These are phyloP conservation scores for Ramichloridium luteum DNA, from an alignment of 2,329 filamentous ascomycete species.

Conservation along the genomic window DNA sequence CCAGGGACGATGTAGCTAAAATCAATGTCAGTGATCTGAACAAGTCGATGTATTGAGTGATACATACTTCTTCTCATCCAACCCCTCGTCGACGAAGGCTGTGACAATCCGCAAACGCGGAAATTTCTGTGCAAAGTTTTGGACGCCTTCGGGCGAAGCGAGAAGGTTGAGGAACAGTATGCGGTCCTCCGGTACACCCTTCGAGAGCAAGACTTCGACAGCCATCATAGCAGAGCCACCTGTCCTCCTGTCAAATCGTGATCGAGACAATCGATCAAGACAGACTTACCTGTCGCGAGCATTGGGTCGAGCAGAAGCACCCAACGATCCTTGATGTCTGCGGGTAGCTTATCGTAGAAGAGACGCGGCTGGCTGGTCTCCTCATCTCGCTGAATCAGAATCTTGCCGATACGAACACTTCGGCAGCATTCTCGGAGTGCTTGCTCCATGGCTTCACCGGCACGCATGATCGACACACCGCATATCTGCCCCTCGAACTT, in stretches of 20 bases:
- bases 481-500: slow-evolving; percentile 98
- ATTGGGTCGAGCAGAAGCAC: slow-evolving; percentile 93
- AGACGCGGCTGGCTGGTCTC: slow-evolving; percentile 84
- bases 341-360: slow-evolving; percentile 95
- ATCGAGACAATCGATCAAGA: too few relatives aligned
- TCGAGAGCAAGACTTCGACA: slow-evolving; percentile 78
- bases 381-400: slow-evolving; percentile 92
- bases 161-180: slow-evolving; percentile 96
- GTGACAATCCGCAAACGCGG: slow-evolving; percentile 86
- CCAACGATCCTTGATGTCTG: slow-evolving; percentile 87
- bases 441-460: slow-evolving; percentile 97
- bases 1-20: slow-evolving; percentile 89
- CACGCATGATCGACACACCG: slow-evolving; percentile 95
- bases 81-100: slow-evolving; percentile 88
- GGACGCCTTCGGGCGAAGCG: slow-evolving; percentile 86
- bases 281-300: slow-evolving; percentile 78
- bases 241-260: slow-evolving; percentile 31
- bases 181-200: slow-evolving; percentile 85
- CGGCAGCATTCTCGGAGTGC: slow-evolving; percentile 91
- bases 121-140: slow-evolving; percentile 78
- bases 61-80: slow-evolving; percentile 91
- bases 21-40: slow-evolving; percentile 20
- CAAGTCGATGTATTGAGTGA: background rate
- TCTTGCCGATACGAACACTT: slow-evolving; percentile 96
- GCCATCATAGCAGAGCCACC: slow-evolving; percentile 95